These are phyloP conservation scores for Raphanus hybrid DNA, from an alignment of 441 rosid genomes.

Conservation along the genomic window DNA sequence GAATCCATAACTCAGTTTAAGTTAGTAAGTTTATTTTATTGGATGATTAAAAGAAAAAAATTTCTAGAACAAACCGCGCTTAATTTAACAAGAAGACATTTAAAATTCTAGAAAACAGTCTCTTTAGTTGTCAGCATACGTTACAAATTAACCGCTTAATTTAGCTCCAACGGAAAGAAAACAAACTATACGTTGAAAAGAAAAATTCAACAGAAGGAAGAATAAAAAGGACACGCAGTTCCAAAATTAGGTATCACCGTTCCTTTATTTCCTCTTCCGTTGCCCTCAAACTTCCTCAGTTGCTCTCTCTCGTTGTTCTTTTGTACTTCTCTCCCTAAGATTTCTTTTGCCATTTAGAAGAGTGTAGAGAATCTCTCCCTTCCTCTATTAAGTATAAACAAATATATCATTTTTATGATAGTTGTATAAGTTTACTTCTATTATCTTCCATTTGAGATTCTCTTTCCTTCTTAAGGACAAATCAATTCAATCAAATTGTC, in stretches of 20 bases:
- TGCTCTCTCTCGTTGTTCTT: not conserved
- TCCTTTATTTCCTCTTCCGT: conserved; percentile 33
- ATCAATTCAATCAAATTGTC: not conserved
- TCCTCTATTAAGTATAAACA: conserved; percentile 14
- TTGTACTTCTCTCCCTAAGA: not conserved
- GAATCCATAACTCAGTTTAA: too few relatives aligned
- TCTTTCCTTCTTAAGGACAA: conserved; percentile 4
- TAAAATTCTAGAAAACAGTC: not conserved
- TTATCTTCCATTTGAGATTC: not conserved
- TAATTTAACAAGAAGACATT: not conserved
- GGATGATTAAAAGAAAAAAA: not conserved
- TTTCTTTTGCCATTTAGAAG: conserved; percentile 5
- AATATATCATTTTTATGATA: conserved; percentile 7
- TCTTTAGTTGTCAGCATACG: not conserved
- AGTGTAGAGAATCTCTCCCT: conserved; percentile 3
- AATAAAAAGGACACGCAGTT: conserved; percentile 25
- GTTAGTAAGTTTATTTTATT: too few relatives aligned
- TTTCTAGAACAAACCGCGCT: not conserved
- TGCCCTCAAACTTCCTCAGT: not conserved
- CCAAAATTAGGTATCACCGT: conserved; percentile 28
- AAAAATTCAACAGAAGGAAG: not conserved
- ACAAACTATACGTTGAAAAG: not conserved
- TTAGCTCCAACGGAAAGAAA: conserved; percentile 21
- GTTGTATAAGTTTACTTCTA: conserved; percentile 15
- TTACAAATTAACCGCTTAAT: conserved; percentile 12